phyloP scores from a whole-genome alignment of 768 basidiomycete genomes.

The Termitomyces sp. region DNA sequence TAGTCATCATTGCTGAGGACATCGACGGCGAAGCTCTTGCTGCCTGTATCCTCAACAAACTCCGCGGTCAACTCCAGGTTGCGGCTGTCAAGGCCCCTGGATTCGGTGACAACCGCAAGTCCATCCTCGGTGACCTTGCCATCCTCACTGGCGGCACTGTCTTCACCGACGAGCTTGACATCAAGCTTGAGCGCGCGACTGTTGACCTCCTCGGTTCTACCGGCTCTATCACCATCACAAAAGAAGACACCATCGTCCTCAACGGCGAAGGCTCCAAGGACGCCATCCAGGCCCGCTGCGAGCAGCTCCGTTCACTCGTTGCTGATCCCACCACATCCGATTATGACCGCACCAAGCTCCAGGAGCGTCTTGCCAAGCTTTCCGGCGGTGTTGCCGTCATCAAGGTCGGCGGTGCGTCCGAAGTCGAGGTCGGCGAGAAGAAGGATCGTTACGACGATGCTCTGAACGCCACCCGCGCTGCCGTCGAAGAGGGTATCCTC shows the following conservation, averaged over 20 bases:
- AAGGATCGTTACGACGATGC: conserved; percentile 98
- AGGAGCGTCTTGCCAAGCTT: conserved; percentile 95
- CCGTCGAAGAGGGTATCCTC: conserved; percentile 97
- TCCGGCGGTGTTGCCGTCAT: conserved; percentile 97
- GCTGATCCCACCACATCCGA: conserved; percentile 83
- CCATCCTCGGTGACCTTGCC: conserved; percentile 92
- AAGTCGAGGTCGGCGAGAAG: conserved; percentile 99
- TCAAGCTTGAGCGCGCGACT: conserved; percentile 92
- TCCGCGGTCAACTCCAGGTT: conserved; percentile 94
- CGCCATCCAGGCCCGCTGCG: conserved; percentile 87
- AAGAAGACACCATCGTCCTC: conserved; percentile 95
- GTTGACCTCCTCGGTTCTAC: conserved; percentile 86
- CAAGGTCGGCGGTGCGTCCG: conserved; percentile 90
- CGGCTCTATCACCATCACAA: conserved; percentile 90
- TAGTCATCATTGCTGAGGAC: conserved; percentile 97
- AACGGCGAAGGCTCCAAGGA: conserved; percentile 93
- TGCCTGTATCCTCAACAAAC: conserved; percentile 98
- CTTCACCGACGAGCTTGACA: conserved; percentile 94
- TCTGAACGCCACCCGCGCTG: conserved; percentile 95
- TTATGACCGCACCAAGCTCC: conserved; percentile 91
- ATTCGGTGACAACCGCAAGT: conserved; percentile 99
- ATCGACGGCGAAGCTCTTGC: conserved; percentile 97
- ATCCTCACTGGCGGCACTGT: conserved; percentile 98
- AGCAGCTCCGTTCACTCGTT: conserved; percentile 87
- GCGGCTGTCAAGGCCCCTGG: conserved; percentile 95